phyloP scores from a whole-genome alignment of 768 basidiomycete species.

The Lactifluus rugatus region DNA sequence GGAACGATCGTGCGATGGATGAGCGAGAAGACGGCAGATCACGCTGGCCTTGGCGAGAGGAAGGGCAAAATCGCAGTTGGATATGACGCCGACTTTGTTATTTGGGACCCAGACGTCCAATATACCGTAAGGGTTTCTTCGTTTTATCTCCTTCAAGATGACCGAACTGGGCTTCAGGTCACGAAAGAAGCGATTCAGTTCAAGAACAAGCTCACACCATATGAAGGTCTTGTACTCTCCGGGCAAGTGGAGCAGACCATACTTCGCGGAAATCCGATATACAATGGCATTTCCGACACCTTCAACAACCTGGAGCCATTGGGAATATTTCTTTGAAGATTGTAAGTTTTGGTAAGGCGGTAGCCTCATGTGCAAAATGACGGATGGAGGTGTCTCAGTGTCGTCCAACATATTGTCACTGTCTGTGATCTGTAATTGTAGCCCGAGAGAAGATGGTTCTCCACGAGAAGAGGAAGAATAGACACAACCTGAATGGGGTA shows the following conservation, averaged over 20 bases:
- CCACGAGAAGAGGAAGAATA: background rate
- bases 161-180: constrained; percentile 40
- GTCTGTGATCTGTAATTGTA: background rate
- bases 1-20: constrained; percentile 67
- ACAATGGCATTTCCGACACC: constrained; percentile 34
- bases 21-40: constrained; percentile 61
- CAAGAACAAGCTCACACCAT: constrained; percentile 92
- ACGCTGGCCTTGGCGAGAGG: constrained; percentile 55
- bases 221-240: constrained; percentile 59
- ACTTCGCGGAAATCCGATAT: constrained; percentile 67
- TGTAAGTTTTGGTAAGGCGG: background rate
- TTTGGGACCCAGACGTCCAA: constrained; percentile 63
- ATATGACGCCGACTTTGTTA: constrained; percentile 74
- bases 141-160: background rate
- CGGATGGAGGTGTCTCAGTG: background rate
- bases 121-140: constrained; percentile 29
- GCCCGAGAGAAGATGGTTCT: background rate
- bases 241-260: constrained; percentile 74
- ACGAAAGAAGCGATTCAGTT: constrained; percentile 65
- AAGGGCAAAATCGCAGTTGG: constrained; percentile 74
- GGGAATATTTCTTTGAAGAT: constrained; percentile 18
- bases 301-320: constrained; percentile 18
- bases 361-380: background rate
- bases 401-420: background rate
- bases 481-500: background rate